Base-by-base conservation (phyloP, 169 alveolate species). In the Amoebophrya sp. region DNA sequence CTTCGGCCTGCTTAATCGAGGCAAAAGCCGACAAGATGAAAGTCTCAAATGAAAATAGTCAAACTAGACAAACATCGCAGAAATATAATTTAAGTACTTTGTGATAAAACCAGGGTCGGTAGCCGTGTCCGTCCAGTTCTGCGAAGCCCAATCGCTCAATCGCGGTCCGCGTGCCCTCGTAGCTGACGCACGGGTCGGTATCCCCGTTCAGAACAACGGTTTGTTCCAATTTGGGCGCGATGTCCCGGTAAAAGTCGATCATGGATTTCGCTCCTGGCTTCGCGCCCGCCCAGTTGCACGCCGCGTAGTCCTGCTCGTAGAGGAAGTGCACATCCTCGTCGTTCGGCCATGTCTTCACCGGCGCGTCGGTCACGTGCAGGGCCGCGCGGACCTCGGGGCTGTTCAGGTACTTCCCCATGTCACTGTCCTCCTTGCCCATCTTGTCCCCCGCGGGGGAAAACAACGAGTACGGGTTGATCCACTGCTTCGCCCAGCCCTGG, bases 61-160 rank as follows among this genome's bases (percentile, higher is more conserved):
- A n/a, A n/a, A n/a, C n/a, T n/a, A n/a, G n/a, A n/a, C n/a, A n/a
- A n/a, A n/a, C n/a, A n/a, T n/a, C n/a, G n/a, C n/a, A n/a, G n/a
- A n/a, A n/a, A n/a, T n/a, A n/a, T n/a, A n/a, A n/a, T n/a, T n/a
- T n/a, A n/a, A n/a, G n/a, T n/a, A n/a, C n/a, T n/a, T n/a, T n/a
- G n/a, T n/a, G n/a, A 89, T 91, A 91, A 33, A 91, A 91, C 93
- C 93, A 91, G 2, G 93, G 93, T 33, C 93, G 89, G 90, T 91
- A 91, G 91, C 23, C 77, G 89, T 91, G 91, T 25, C 93, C 93
- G 25, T 90, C 41, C 39, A 83, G 66, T 12, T 77, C 55, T 1
- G 35, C 39, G 40, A 83, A 91, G 35, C 91, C 91, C 23, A 91
- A 91, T 54, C 39, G 41, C 91, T 77, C 91, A 29, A 91, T 91